Conservation (phyloP, 768 basidiomycete species). For the Phaeotremella fagi region DNA sequence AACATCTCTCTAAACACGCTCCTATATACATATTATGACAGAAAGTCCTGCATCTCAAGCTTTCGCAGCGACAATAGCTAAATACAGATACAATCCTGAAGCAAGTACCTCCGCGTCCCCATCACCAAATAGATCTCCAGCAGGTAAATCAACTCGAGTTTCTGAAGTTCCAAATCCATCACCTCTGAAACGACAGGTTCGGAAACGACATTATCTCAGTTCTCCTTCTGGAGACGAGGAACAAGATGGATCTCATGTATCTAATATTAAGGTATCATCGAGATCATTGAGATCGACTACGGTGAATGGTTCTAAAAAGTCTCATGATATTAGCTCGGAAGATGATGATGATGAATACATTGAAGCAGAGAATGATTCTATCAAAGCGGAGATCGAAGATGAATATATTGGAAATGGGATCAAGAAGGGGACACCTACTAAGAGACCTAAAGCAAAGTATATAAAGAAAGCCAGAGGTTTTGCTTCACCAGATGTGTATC, state of each 20-base stretch:
- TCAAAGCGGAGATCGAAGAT: not conserved
- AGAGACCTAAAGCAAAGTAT: conserved; percentile 1
- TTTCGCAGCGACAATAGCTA: conserved; percentile 17
- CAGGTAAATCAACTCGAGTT: not conserved
- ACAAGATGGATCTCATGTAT: too few relatives aligned
- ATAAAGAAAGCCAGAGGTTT: conserved; percentile 49
- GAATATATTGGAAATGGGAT: not conserved
- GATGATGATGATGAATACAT: not conserved
- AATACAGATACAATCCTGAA: conserved; percentile 17
- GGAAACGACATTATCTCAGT: not conserved
- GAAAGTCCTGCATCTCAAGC: conserved; percentile 25
- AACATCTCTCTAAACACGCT: too few relatives aligned
- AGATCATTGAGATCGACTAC: too few relatives aligned
- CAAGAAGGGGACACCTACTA: too few relatives aligned
- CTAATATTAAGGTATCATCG: too few relatives aligned
- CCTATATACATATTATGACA: too few relatives aligned
- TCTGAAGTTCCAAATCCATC: not conserved
- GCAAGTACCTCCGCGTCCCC: not conserved
- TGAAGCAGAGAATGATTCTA: not conserved
- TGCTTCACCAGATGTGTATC: conserved; percentile 56
- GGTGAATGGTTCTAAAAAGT: not conserved
- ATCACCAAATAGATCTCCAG: too few relatives aligned
- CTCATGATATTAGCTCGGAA: not conserved
- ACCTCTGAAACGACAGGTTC: not conserved
- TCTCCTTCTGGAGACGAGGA: not conserved